Evolutionary conservation across 176 grass and related monocot species (phyloP).

Genomic region (Raddia distichophylla): DNA sequence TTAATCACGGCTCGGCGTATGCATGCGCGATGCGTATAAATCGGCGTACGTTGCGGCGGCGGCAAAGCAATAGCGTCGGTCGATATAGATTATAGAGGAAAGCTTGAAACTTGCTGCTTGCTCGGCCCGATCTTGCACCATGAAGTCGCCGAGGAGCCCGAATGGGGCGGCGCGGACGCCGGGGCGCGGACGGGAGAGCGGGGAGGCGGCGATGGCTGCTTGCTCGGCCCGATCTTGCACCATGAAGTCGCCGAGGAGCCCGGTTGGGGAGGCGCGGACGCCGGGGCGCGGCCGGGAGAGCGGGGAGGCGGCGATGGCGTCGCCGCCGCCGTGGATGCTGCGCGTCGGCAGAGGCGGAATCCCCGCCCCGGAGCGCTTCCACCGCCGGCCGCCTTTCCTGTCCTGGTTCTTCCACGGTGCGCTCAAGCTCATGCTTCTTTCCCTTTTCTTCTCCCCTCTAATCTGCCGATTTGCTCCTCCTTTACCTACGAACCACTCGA

Average conservation of each 20-base stretch:
- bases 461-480: not conserved
- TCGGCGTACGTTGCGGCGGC: no score
- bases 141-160: no score
- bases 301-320: not conserved
- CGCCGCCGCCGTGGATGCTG: slow-evolving; percentile 29
- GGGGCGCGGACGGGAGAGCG: not conserved
- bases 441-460: not conserved
- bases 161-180: no score
- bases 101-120: no score
- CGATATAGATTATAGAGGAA: no score
- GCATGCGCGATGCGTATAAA: no score
- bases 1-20: no score
- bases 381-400: slow-evolving; percentile 46
- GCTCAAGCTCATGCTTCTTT: not conserved
- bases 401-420: slow-evolving; percentile 49
- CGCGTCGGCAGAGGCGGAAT: slow-evolving; percentile 46
- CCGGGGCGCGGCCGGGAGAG: not conserved
- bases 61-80: no score
- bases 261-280: no score
- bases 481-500: not conserved
- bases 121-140: no score
- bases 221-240: no score
- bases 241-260: no score
- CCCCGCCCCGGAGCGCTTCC: slow-evolving; percentile 36
- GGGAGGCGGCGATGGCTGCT: not conserved